Conservation (phyloP, 768 basidiomycete species). For the Neoboletus magnificus region DNA sequence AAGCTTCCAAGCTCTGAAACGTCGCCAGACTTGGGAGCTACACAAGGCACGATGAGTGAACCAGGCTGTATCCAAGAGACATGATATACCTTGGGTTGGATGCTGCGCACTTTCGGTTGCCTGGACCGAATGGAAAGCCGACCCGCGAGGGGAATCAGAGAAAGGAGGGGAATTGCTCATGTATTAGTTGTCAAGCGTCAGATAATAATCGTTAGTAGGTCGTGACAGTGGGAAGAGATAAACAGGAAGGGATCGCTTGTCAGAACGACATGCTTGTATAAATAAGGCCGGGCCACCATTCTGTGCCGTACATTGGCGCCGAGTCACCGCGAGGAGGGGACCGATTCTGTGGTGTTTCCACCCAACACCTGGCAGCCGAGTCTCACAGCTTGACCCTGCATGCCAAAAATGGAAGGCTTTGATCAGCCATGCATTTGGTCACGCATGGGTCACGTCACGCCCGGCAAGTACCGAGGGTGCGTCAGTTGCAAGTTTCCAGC, state of each 20-base stretch:
- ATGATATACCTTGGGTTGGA: constrained; percentile 11
- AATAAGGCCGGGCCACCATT: constrained; percentile 4
- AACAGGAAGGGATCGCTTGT: not conserved
- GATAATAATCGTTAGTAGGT: constrained; percentile 10
- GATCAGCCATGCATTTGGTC: constrained; percentile 11
- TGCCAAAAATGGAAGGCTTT: constrained; percentile 23
- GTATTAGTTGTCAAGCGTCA: constrained; percentile 5
- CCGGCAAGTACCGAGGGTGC: constrained; percentile 25
- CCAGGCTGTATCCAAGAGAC: not conserved
- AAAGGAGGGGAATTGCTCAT: constrained; percentile 20
- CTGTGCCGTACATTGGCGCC: constrained; percentile 23
- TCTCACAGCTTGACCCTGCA: not conserved
- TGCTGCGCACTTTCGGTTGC: not conserved
- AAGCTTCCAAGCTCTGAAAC: constrained; percentile 38
- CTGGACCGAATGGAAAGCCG: constrained; percentile 5
- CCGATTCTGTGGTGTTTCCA: not conserved
- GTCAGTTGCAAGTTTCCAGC: constrained; percentile 24
- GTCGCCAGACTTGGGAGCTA: constrained; percentile 9
- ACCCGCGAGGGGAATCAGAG: constrained; percentile 19
- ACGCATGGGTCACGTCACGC: constrained; percentile 25
- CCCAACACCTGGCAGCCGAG: too few relatives aligned
- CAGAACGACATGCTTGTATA: constrained; percentile 8
- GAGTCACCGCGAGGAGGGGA: not conserved
- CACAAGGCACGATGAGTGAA: not conserved
- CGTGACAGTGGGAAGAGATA: not conserved